Evolutionary conservation across 2,329 filamentous ascomycete species (phyloP).

Genomic region (Aureobasidium uvarum): DNA sequence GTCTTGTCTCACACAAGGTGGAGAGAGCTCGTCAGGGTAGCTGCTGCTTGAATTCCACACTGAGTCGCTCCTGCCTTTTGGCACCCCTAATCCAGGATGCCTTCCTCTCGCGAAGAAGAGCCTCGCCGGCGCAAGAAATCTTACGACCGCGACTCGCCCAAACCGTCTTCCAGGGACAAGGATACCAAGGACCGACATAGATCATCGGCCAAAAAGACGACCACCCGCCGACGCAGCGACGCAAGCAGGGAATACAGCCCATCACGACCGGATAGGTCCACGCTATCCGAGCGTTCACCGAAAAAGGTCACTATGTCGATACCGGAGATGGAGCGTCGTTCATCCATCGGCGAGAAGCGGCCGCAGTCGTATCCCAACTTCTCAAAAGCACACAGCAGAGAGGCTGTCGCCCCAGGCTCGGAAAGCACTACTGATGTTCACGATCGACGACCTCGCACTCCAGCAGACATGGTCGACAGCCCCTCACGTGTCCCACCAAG

Average conservation of each 20-base stretch:
- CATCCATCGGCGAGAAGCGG: constrained; percentile 40
- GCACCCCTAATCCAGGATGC: not conserved
- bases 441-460: constrained; percentile 18
- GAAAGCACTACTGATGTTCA: not conserved
- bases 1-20: constrained; percentile 4
- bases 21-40: constrained; percentile 8
- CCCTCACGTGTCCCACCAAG: constrained; percentile 46
- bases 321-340: constrained; percentile 50
- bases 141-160: constrained; percentile 37
- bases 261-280: constrained; percentile 28
- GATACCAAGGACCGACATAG: constrained; percentile 33
- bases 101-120: constrained; percentile 25
- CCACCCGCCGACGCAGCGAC: constrained; percentile 29
- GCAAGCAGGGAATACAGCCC: constrained; percentile 30
- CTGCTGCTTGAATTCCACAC: not conserved
- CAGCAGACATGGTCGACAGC: constrained; percentile 26
- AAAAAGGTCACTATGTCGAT: constrained; percentile 42
- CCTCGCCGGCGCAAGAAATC: constrained; percentile 42
- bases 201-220: constrained; percentile 28
- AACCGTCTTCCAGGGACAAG: constrained; percentile 29
- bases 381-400: constrained; percentile 89
- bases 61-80: constrained; percentile 8
- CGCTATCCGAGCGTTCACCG: constrained; percentile 28
- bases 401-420: constrained; percentile 62
- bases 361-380: constrained; percentile 72